These are phyloP conservation scores for Pythium brachiatum DNA, from an alignment of 352 stramenopile genomes.

Conservation along the genomic window DNA sequence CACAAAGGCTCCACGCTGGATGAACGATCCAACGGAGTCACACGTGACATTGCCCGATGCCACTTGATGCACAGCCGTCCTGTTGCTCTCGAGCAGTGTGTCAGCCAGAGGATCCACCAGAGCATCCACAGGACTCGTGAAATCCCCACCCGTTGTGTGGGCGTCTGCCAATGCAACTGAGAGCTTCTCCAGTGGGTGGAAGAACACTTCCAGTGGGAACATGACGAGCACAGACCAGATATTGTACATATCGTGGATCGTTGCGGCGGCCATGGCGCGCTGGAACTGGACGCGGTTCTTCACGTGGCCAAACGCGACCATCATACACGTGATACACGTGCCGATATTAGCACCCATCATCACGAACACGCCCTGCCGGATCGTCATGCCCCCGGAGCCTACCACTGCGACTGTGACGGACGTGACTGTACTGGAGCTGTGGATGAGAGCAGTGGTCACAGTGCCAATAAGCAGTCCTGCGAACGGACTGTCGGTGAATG, in stretches of 20 bases:
- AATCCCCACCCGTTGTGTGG: constrained; percentile 1
- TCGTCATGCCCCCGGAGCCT: constrained; percentile 38
- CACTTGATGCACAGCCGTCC: constrained; percentile 8
- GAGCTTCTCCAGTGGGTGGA: constrained; percentile 35
- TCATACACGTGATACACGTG: constrained; percentile 67
- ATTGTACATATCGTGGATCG: constrained; percentile 56
- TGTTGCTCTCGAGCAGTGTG: constrained; percentile 15
- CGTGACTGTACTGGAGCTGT: constrained; percentile 45
- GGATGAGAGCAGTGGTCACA: constrained; percentile 60
- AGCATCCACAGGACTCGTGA: constrained; percentile 19
- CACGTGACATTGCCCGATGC: constrained; percentile 34
- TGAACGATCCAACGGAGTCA: constrained; percentile 26
- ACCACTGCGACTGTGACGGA: constrained; percentile 47
- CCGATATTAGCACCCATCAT: constrained; percentile 85
- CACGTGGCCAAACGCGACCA: constrained; percentile 75
- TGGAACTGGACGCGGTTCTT: constrained; percentile 42
- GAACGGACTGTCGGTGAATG: constrained; percentile 69
- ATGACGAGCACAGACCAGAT: constrained; percentile 48
- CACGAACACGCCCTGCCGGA: constrained; percentile 68
- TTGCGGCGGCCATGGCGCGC: constrained; percentile 27
- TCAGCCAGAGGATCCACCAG: constrained; percentile 16
- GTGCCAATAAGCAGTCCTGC: constrained; percentile 78
- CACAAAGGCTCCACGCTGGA: constrained; percentile 38
- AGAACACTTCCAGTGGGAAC: constrained; percentile 40
- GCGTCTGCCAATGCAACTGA: constrained; percentile 17